Conservation (phyloP, 2,329 filamentous ascomycete genomes). For the Cadophora sp. region DNA sequence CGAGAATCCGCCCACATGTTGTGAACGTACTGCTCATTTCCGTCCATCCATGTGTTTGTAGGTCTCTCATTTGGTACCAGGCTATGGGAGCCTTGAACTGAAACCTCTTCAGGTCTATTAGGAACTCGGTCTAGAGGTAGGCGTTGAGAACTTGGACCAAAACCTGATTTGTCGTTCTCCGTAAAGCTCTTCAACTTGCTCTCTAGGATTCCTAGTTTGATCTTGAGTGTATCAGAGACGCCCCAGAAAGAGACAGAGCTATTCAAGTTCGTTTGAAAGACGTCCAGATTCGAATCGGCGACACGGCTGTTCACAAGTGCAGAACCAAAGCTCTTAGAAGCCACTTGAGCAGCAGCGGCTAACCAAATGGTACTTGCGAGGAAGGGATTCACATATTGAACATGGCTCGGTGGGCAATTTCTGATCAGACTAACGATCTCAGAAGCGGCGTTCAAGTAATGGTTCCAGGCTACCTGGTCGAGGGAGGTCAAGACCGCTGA, state of each 20-base stretch:
- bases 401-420: conserved; percentile 23
- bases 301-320: conserved; percentile 16
- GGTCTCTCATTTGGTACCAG: background rate
- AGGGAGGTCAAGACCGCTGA: background rate
- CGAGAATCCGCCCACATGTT: conserved; percentile 10
- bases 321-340: conserved; percentile 19
- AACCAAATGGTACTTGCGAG: conserved; percentile 34
- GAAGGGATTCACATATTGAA: conserved; percentile 33
- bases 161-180: background rate
- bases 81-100: background rate
- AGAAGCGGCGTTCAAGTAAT: conserved; percentile 27
- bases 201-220: conserved; percentile 2
- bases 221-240: background rate
- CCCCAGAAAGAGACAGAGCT: conserved; percentile 23
- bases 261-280: conserved; percentile 26
- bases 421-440: conserved; percentile 28
- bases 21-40: background rate
- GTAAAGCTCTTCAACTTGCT: conserved; percentile 25
- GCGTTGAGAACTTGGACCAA: background rate
- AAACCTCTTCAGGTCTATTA: background rate
- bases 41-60: background rate
- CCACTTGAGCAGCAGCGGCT: conserved; percentile 30
- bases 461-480: conserved; percentile 27
- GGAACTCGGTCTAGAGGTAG: background rate
- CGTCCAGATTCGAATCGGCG: conserved; percentile 31